A percentile compares a stretch with the other conserved stretches of the same genome.
Conservation (phyloP, 2,329 filamentous ascomycete species). For the Xylaria sp. region DNA sequence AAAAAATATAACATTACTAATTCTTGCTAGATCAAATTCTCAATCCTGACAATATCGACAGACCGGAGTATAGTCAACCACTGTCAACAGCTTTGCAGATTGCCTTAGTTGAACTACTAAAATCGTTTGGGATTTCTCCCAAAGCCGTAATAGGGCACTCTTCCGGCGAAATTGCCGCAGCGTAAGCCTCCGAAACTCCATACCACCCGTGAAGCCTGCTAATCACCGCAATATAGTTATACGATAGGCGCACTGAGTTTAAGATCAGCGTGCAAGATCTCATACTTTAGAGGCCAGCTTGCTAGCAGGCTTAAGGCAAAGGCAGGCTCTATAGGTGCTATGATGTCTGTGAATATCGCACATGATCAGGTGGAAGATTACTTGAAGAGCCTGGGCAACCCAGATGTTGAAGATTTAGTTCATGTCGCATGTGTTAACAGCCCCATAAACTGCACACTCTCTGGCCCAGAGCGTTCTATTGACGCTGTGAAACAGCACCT, state of each 20-base stretch:
- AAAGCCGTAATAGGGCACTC: constrained; percentile 14
- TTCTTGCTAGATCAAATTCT: constrained; percentile 18
- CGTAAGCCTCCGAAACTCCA: constrained; percentile 35
- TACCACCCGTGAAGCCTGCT: not conserved
- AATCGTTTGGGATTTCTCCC: not conserved
- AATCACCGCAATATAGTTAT: constrained; percentile 19
- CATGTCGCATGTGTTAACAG: constrained; percentile 22
- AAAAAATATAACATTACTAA: constrained; percentile 13
- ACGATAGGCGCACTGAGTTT: not conserved
- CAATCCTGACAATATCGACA: not conserved
- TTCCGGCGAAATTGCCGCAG: constrained; percentile 13
- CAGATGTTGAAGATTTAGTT: not conserved
- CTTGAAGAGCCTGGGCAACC: constrained; percentile 2
- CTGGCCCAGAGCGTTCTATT: constrained; percentile 20
- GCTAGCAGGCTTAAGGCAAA: constrained; percentile 42
- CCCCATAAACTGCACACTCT: constrained; percentile 22
- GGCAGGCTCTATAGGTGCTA: constrained; percentile 25
- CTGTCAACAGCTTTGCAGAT: constrained; percentile 8
- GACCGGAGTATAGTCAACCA: not conserved
- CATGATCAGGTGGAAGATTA: constrained; percentile 32
- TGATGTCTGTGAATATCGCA: constrained; percentile 28
- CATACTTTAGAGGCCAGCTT: constrained; percentile 50
- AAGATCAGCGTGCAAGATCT: constrained; percentile 40
- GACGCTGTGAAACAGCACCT: constrained; percentile 20
- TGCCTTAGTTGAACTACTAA: constrained; percentile 4